A percentile compares a stretch with the other conserved stretches of the same genome.
phyloP scores from a whole-genome alignment of 495 filamentous ascomycete genomes.

The Podospora tetraspora region DNA sequence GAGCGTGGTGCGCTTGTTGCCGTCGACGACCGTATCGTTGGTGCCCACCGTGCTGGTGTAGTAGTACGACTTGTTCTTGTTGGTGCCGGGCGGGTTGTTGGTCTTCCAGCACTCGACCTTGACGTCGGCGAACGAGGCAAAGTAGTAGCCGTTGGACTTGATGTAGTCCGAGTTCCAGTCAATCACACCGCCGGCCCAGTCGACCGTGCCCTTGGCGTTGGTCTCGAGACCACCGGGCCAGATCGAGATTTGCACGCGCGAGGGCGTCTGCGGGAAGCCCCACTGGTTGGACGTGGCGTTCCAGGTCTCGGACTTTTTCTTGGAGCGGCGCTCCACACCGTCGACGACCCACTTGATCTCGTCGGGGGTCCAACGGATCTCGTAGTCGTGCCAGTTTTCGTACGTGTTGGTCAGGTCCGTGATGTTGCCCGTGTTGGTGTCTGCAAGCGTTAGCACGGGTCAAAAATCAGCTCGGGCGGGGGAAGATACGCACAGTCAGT shows the following conservation, averaged over 20 bases:
- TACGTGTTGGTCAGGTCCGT: conserved; percentile 65
- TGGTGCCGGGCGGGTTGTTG: conserved; percentile 52
- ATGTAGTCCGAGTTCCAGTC: conserved; percentile 82
- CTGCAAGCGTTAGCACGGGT: conserved; percentile 42
- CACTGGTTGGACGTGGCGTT: conserved; percentile 78
- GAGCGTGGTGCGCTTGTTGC: conserved; percentile 70
- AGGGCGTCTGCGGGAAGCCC: conserved; percentile 85
- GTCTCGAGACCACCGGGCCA: conserved; percentile 84
- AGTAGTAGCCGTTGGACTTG: conserved; percentile 82
- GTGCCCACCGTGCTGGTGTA: conserved; percentile 61
- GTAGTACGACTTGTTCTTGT: conserved; percentile 64
- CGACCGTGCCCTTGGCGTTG: conserved; percentile 79
- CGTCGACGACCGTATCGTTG: conserved; percentile 70
- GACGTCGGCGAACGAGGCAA: conserved; percentile 71
- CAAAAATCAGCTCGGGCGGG: neutral
- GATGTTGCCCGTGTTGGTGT: conserved; percentile 67
- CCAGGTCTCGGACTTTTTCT: conserved; percentile 72
- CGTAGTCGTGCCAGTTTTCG: conserved; percentile 79
- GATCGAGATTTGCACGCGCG: conserved; percentile 90
- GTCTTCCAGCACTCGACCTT: conserved; percentile 79
- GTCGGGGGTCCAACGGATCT: conserved; percentile 89
- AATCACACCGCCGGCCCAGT: conserved; percentile 86
- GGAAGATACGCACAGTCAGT: conserved; percentile 68
- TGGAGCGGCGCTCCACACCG: conserved; percentile 64
- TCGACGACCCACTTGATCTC: conserved; percentile 80